phyloP scores from a whole-genome alignment of 495 filamentous ascomycete species.

The Cairneyella variabilis region DNA sequence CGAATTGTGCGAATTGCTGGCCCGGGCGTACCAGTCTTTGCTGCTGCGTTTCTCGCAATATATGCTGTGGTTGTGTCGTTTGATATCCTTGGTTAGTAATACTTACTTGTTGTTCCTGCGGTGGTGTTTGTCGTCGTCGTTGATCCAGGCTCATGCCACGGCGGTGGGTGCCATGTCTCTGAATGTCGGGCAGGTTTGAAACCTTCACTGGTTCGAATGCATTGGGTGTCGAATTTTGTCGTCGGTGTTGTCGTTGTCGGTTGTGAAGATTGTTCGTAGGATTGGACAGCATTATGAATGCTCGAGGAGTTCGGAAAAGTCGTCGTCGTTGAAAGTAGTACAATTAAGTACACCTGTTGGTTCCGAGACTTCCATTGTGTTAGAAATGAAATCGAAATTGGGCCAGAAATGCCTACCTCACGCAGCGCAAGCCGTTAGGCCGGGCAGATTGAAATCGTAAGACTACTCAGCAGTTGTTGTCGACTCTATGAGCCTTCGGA shows the following conservation, averaged over 20 bases:
- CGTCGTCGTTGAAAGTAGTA: conserved; percentile 44
- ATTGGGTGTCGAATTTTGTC: conserved; percentile 83
- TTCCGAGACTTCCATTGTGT: conserved; percentile 48
- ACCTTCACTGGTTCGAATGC: conserved; percentile 66
- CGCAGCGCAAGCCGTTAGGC: conserved; percentile 71
- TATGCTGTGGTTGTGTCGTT: conserved; percentile 76
- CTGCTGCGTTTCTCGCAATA: conserved; percentile 36
- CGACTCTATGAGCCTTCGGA: conserved; percentile 32
- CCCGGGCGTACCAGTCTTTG: conserved; percentile 60
- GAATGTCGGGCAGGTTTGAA: conserved; percentile 53
- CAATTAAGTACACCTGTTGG: conserved; percentile 42
- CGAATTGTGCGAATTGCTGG: conserved; percentile 27
- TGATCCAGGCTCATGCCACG: conserved; percentile 79
- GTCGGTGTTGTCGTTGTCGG: conserved; percentile 73
- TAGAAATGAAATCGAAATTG: conserved; percentile 20
- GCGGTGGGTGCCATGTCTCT: conserved; percentile 57
- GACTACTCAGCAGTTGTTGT: conserved; percentile 42
- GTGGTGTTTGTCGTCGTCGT: conserved; percentile 47
- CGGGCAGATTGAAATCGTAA: conserved; percentile 44
- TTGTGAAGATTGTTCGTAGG: conserved; percentile 60
- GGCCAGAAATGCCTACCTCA: conserved; percentile 47
- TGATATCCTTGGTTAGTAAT: conserved; percentile 65
- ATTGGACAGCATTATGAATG: conserved; percentile 75
- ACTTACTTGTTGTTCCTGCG: conserved; percentile 55
- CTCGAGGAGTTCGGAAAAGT: conserved; percentile 56